A percentile compares a stretch with the other conserved stretches of the same genome.
Evolutionary conservation across 179 eudicot species (phyloP).

Genomic region (Drosera spatulata): DNA sequence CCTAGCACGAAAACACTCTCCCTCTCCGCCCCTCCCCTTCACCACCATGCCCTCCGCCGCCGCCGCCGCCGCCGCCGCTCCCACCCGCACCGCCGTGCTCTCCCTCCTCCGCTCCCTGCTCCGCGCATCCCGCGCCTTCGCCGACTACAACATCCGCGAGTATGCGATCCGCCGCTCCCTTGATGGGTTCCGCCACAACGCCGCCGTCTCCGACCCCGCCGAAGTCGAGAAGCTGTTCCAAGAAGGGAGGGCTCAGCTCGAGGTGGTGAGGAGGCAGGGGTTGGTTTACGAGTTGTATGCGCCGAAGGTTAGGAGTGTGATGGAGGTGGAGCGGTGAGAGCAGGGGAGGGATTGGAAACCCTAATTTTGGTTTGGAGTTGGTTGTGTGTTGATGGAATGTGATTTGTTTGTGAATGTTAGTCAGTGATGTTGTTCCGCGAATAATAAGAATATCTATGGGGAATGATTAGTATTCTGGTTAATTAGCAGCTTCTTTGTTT

Average conservation of each 20-base stretch:
- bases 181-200: slow-evolving; percentile 26
- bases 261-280: slow-evolving; percentile 24
- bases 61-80: not conserved
- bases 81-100: slow-evolving; percentile 15
- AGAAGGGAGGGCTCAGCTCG: slow-evolving; percentile 22
- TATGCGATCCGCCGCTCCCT: slow-evolving; percentile 26
- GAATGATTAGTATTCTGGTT: no score
- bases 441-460: no score
- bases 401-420: no score
- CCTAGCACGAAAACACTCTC: no score
- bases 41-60: no score
- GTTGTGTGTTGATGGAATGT: no score
- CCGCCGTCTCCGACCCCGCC: slow-evolving; percentile 20
- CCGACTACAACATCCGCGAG: slow-evolving; percentile 37
- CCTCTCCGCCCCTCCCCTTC: no score
- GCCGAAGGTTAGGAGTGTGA: slow-evolving; percentile 24
- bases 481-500: no score
- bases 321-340: slow-evolving; percentile 13
- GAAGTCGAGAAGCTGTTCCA: slow-evolving; percentile 16
- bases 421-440: no score
- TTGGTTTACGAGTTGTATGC: slow-evolving; percentile 32
- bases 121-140: slow-evolving; percentile 15
- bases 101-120: slow-evolving; percentile 24
- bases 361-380: no score
- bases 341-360: no score